Evolutionary conservation across 208 protist genomes (phyloP).

Genomic region (Angomonas desouzai): DNA sequence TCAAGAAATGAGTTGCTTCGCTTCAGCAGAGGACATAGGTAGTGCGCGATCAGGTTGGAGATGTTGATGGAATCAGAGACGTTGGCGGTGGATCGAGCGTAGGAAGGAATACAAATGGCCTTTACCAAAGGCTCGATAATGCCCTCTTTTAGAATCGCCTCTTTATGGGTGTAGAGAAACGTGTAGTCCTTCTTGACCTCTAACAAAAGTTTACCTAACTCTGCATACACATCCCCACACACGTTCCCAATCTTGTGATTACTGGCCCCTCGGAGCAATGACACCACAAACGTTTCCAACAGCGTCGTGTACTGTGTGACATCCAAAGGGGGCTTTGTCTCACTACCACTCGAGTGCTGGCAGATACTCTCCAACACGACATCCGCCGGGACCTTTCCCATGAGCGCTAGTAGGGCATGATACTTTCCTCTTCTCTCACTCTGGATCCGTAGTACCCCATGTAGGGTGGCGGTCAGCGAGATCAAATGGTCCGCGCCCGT

Average conservation of each 20-base stretch:
- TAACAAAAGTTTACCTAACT: conserved; percentile 18
- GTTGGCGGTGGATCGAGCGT: conserved; percentile 30
- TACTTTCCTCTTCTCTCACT: conserved; percentile 83
- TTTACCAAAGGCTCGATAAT: conserved; percentile 49
- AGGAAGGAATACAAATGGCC: conserved; percentile 47
- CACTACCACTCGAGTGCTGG: background rate
- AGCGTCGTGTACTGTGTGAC: background rate
- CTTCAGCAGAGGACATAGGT: conserved; percentile 75
- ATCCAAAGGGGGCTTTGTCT: background rate
- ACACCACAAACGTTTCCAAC: conserved; percentile 7
- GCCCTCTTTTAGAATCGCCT: conserved; percentile 26
- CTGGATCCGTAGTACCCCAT: conserved; percentile 44
- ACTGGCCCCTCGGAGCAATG: conserved; percentile 52
- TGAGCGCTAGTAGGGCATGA: conserved; percentile 71
- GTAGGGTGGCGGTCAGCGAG: conserved; percentile 25
- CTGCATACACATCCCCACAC: conserved; percentile 72
- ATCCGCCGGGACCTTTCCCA: conserved; percentile 38
- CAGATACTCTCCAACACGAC: conserved; percentile 44
- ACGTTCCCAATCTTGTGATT: conserved; percentile 86
- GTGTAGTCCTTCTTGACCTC: background rate
- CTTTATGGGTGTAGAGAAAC: background rate
- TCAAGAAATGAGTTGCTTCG: conserved; percentile 22
- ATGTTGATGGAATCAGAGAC: conserved; percentile 34
- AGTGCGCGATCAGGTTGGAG: conserved; percentile 70
- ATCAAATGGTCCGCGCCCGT: background rate